These are phyloP conservation scores for Primulina tabacum DNA, from an alignment of 257 asterid species.

Conservation along the genomic window DNA sequence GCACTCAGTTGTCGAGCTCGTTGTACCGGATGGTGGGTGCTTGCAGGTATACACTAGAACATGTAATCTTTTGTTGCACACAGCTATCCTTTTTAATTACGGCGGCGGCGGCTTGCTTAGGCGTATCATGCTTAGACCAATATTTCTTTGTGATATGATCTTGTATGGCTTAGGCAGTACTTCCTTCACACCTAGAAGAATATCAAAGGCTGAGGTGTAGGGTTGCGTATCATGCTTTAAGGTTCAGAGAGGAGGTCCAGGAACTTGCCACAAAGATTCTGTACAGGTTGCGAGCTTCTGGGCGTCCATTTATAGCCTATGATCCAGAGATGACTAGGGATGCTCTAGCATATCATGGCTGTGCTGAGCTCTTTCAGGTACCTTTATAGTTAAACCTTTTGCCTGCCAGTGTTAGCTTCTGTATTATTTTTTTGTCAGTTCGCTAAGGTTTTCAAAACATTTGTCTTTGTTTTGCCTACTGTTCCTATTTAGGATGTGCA, in stretches of 20 bases:
- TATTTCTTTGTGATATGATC: neutral
- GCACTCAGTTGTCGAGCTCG: conserved; percentile 69
- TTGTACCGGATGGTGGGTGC: conserved; percentile 92
- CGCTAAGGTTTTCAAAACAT: conserved; percentile 12
- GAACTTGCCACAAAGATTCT: conserved; percentile 84
- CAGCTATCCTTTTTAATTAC: neutral
- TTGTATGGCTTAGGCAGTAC: conserved; percentile 50
- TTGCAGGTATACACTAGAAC: conserved; percentile 59
- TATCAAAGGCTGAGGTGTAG: conserved; percentile 91
- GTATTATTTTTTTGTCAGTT: neutral
- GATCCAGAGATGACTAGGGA: conserved; percentile 99
- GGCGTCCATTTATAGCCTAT: conserved; percentile 85
- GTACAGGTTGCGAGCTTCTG: conserved; percentile 72
- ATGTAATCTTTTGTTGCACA: neutral
- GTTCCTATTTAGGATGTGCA: conserved; percentile 75
- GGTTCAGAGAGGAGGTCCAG: conserved; percentile 80
- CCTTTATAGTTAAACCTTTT: conserved; percentile 21
- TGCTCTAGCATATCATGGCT: conserved; percentile 86
- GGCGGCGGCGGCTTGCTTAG: neutral
- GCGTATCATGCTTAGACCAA: neutral
- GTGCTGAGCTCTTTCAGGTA: conserved; percentile 99
- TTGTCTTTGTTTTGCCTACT: conserved; percentile 21
- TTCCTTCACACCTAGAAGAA: conserved; percentile 80
- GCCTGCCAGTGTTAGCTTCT: conserved; percentile 11
- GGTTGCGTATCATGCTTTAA: conserved; percentile 86